A percentile compares a stretch with the other conserved stretches of the same genome.
Conservation (phyloP, 78 protist species). For the Mastigamoeba balamuthi region DNA sequence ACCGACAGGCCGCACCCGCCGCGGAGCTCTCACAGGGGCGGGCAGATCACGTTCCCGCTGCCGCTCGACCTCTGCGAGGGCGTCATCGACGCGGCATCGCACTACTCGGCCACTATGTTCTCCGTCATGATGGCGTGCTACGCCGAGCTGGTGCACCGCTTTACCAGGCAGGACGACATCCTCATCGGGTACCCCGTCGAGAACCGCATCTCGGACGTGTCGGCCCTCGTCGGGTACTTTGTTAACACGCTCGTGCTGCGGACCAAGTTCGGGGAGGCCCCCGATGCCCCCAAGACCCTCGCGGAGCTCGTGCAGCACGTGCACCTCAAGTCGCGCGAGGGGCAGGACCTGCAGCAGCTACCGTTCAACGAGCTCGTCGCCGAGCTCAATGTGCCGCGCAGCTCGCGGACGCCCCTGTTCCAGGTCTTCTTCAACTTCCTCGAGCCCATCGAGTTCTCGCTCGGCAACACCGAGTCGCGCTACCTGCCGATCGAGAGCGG, state of each 20-base stretch:
- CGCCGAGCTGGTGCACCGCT: not conserved
- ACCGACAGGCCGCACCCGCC: not conserved
- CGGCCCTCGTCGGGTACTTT: not conserved
- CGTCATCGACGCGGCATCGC: no score
- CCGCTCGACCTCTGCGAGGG: no score
- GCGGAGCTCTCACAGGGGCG: not conserved
- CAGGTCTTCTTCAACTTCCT: not conserved
- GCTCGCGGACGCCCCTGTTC: not conserved
- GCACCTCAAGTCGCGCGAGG: not conserved
- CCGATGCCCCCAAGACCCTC: not conserved
- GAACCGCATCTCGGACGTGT: not conserved
- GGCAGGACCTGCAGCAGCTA: not conserved
- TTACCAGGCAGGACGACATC: not conserved
- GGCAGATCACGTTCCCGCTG: not conserved
- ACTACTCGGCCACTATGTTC: not conserved
- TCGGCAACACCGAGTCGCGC: not conserved
- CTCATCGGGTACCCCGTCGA: not conserved
- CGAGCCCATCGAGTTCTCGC: no score
- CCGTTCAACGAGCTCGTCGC: not conserved
- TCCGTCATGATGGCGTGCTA: not conserved
- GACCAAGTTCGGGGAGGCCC: no score
- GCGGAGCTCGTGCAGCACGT: not conserved
- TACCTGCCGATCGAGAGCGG: not conserved
- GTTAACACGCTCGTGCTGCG: not conserved
- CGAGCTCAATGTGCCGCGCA: not conserved